Evolutionary conservation across 2,329 filamentous ascomycete genomes (phyloP).

Genomic region (Hirsutella rhossiliensis): DNA sequence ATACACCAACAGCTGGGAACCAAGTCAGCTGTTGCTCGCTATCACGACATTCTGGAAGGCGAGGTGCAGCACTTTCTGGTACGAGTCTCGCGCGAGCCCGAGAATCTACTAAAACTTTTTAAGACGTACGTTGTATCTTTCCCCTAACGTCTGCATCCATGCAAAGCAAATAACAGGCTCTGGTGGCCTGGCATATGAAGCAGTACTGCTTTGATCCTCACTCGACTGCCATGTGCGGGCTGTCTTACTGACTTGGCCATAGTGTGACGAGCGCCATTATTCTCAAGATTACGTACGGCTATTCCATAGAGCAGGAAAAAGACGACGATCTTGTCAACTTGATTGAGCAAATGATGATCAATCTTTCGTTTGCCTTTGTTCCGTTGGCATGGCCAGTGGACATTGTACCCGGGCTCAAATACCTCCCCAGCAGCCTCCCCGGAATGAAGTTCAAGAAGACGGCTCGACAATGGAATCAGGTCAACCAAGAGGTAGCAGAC

Average conservation of each 20-base stretch:
- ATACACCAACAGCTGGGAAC: constrained; percentile 31
- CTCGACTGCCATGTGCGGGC: background rate
- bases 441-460: constrained; percentile 17
- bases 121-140: background rate
- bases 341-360: constrained; percentile 15
- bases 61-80: constrained; percentile 31
- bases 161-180: no score
- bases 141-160: no score
- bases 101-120: constrained; percentile 23
- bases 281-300: constrained; percentile 14
- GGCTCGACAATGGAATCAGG: constrained; percentile 3
- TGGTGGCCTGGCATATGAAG: no score
- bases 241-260: background rate
- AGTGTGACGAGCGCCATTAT: background rate
- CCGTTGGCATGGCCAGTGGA: constrained; percentile 21
- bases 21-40: constrained; percentile 23
- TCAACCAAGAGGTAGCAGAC: background rate
- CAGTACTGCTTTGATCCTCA: background rate
- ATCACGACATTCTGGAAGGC: constrained; percentile 27
- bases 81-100: constrained; percentile 24
- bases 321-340: constrained; percentile 16
- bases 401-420: constrained; percentile 15
- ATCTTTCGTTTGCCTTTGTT: constrained; percentile 14
- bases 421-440: constrained; percentile 18
- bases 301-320: constrained; percentile 16